Conservation (phyloP, 2,329 filamentous ascomycete species). For the Neofusicoccum sp. region DNA sequence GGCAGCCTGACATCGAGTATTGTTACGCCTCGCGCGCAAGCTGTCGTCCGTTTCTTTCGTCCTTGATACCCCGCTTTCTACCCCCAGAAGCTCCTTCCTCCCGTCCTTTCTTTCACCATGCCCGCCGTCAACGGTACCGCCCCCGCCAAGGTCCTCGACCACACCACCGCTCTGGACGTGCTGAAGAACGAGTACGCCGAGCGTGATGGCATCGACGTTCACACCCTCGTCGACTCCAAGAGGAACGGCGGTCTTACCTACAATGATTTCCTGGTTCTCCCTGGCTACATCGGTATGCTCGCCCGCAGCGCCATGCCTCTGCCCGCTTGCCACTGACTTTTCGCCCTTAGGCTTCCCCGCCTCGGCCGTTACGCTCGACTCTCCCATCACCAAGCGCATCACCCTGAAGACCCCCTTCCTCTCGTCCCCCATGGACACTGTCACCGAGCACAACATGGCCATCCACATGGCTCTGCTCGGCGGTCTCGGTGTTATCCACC, state of each 20-base stretch:
- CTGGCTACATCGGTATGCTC: conserved; percentile 83
- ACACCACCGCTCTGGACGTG: conserved; percentile 74
- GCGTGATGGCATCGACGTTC: conserved; percentile 83
- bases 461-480: conserved; percentile 93
- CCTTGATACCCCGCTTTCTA: conserved; percentile 15
- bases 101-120: conserved; percentile 55
- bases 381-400: conserved; percentile 93
- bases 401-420: conserved; percentile 94
- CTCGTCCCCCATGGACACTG: conserved; percentile 99
- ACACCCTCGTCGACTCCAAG: conserved; percentile 87
- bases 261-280: conserved; percentile 97
- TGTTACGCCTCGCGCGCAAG: conserved; percentile 25
- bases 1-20: conserved; percentile 60
- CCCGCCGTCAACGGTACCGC: conserved; percentile 67
- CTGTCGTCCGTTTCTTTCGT: conserved; percentile 35
- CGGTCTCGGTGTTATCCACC: conserved; percentile 92
- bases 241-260: conserved; percentile 94
- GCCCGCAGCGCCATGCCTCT: not conserved
- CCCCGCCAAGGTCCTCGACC: conserved; percentile 66
- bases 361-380: conserved; percentile 83
- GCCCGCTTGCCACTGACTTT: conserved; percentile 25
- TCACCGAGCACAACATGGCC: conserved; percentile 99
- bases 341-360: conserved; percentile 74
- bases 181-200: conserved; percentile 75
- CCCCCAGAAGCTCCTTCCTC: not conserved